Base-by-base conservation (phyloP, 805 yeast genomes). In the Candida ortonii region DNA sequence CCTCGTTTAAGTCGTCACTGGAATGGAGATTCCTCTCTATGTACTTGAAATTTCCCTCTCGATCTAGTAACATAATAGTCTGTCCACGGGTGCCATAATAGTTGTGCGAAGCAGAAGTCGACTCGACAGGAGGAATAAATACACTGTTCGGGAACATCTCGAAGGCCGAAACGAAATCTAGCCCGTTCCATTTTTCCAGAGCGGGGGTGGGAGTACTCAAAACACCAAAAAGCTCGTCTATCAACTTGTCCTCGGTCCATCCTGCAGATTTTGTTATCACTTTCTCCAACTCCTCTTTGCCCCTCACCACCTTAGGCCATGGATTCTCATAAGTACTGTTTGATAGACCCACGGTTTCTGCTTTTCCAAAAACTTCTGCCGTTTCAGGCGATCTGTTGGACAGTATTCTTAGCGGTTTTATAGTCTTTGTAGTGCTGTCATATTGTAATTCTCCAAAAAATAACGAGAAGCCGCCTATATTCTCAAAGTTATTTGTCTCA, bases 51-150 rank as follows among this genome's bases (percentile, higher is more conserved):
- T 61, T 37, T 49, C 84, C 68, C 24, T 50, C 38, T 23, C 66
- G 69, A 50, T 74, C 76, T 7, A 84, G 67, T 15, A 85, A 47
- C 3, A 87, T 67, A 2, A 87, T 72, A 0, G 95, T 86, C 55
- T 88, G 96, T 0, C 96, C 84, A 35, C 96, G 63, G 0, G 97
- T 88, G 1, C 96, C 96, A 53, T 87, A 89, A 49, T 67, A 78
- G 15, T 87, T 86, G 11, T 67, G 59, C n/a, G 5, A 25, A 7
- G 24, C 33, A 7, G 32, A 13, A 2, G 29, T 17, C 5, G 62
- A 54, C 30, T 54, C 54, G 25, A 84, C 50, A 0, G 87, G 86
- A 2, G 95, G 95, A 7, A 88, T 72, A 50, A 78, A 86, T 5
- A 88, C 76, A 3, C 84, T 73, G 19, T 71, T 61, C 27, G 68